Percentiles rank a stretch among this genome's conserved stretches.
These are phyloP conservation scores for Mycena amicta DNA, from an alignment of 768 basidiomycete genomes.

Conservation along the genomic window DNA sequence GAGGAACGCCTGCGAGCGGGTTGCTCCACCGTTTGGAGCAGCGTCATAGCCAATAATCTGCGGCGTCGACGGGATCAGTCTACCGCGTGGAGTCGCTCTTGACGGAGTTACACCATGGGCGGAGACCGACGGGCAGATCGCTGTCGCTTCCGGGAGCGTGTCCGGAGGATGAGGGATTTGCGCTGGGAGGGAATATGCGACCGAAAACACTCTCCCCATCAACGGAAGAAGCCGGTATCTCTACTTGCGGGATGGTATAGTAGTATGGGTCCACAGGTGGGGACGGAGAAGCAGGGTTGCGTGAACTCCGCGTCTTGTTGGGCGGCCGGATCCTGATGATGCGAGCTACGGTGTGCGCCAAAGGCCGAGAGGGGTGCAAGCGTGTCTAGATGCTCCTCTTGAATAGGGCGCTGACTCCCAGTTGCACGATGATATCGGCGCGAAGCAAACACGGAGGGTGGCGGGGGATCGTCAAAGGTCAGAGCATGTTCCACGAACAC, in stretches of 20 bases:
- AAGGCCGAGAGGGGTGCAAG: conserved; percentile 24
- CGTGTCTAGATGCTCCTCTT: conserved; percentile 18
- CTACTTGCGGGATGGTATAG: background rate
- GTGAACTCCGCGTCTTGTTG: conserved; percentile 2
- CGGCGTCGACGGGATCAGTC: conserved; percentile 16
- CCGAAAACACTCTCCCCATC: conserved; percentile 29
- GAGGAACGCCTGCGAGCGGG: background rate
- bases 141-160: conserved; percentile 24
- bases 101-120: conserved; percentile 18
- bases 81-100: conserved; percentile 16
- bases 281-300: conserved; percentile 1
- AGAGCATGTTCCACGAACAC: conserved; percentile 29
- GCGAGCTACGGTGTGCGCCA: conserved; percentile 19
- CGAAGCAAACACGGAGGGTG: conserved; percentile 28
- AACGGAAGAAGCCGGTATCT: background rate
- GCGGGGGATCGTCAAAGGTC: conserved; percentile 44
- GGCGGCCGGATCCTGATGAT: conserved; percentile 13
- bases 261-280: background rate
- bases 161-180: conserved; percentile 21
- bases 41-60: conserved; percentile 8
- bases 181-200: conserved; percentile 30
- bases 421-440: conserved; percentile 19
- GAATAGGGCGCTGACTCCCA: background rate
- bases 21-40: background rate
- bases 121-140: conserved; percentile 21